Percentiles rank a stretch among this genome's conserved stretches.
These are phyloP conservation scores for Blastosporella zonata DNA, from an alignment of 1,284 basidiomycete species.

Conservation along the genomic window DNA sequence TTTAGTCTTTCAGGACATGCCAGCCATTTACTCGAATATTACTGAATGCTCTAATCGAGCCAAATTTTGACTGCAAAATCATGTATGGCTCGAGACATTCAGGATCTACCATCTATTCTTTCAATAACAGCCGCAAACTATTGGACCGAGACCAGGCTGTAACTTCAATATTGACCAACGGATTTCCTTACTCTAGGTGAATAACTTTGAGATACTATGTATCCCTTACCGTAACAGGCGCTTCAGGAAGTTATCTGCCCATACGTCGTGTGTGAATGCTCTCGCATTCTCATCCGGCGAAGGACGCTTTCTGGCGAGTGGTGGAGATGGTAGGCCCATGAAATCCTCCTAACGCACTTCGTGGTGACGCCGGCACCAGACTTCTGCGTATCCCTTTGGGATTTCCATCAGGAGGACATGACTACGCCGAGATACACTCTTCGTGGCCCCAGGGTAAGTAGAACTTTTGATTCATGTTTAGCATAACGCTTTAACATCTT, in stretches of 20 bases:
- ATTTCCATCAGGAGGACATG: constrained; percentile 65
- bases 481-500: background rate
- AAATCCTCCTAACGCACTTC: background rate
- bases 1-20: constrained; percentile 9
- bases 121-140: constrained; percentile 1
- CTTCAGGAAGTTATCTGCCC: constrained; percentile 53
- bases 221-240: background rate
- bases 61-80: background rate
- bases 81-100: constrained; percentile 12
- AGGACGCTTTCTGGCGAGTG: constrained; percentile 71
- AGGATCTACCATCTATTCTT: background rate
- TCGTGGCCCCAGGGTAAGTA: constrained; percentile 47
- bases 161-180: constrained; percentile 28
- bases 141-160: constrained; percentile 17
- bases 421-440: constrained; percentile 43
- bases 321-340: constrained; percentile 63
- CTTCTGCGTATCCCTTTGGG: constrained; percentile 60
- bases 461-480: background rate
- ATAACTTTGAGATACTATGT: background rate
- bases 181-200: constrained; percentile 47
- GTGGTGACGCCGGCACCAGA: constrained; percentile 38
- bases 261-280: constrained; percentile 71
- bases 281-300: constrained; percentile 59
- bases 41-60: background rate
- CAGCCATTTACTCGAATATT: background rate